phyloP scores from a whole-genome alignment of 257 asterid genomes.

The Striga asiatica region DNA sequence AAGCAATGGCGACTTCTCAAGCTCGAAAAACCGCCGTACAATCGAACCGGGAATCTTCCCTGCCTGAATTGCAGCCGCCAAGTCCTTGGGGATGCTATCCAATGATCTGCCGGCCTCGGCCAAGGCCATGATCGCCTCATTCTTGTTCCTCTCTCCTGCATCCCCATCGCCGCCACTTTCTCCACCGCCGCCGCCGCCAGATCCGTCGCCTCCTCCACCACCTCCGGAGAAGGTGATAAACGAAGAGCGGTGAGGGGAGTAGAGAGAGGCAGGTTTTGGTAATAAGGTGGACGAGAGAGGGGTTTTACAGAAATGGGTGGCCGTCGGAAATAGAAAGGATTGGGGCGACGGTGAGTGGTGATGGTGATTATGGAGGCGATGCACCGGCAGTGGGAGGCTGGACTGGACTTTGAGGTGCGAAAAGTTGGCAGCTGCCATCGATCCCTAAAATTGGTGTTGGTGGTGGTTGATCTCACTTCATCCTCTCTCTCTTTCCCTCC shows the following conservation, averaged over 20 bases:
- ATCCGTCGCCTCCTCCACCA: constrained; percentile 22
- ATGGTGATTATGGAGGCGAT: constrained; percentile 2
- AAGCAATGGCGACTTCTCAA: constrained; percentile 58
- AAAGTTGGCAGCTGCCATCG: constrained; percentile 25
- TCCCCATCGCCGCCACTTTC: constrained; percentile 28
- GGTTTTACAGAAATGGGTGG: constrained; percentile 8
- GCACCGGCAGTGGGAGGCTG: constrained; percentile 11
- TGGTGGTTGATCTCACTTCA: not conserved
- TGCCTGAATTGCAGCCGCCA: constrained; percentile 66
- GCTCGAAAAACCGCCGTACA: constrained; percentile 48
- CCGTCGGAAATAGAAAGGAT: constrained; percentile 17
- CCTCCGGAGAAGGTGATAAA: constrained; percentile 27
- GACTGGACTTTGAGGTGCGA: constrained; percentile 25
- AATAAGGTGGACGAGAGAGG: constrained; percentile 18
- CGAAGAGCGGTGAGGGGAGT: constrained; percentile 22
- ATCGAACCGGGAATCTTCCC: constrained; percentile 76
- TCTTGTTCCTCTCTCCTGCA: constrained; percentile 59
- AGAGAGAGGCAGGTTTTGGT: constrained; percentile 15
- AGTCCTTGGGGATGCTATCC: constrained; percentile 75
- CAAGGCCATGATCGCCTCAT: constrained; percentile 72
- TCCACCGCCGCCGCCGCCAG: constrained; percentile 10
- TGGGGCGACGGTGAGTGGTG: constrained; percentile 19
- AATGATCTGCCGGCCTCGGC: constrained; percentile 63
- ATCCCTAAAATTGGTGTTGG: not conserved
- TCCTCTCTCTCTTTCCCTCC: not conserved